phyloP scores from a whole-genome alignment of 2,329 filamentous ascomycete genomes.

The Aspergillus sp. region DNA sequence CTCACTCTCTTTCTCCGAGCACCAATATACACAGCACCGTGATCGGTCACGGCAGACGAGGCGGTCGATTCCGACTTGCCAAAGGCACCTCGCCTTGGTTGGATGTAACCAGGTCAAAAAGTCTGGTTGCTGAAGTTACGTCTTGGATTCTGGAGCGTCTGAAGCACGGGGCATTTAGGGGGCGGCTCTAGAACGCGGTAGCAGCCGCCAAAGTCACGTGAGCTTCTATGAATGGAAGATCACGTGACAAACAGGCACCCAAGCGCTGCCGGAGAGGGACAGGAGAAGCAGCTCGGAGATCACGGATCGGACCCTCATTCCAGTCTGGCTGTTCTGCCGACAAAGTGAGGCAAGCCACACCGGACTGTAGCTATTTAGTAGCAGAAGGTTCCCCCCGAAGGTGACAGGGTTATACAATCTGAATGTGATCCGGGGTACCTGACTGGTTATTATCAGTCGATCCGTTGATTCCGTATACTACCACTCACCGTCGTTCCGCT shows the following conservation, averaged over 20 bases:
- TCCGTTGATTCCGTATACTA: neutral
- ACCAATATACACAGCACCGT: neutral
- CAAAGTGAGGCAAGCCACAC: too few species aligned
- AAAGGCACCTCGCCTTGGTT: neutral
- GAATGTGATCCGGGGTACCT: neutral
- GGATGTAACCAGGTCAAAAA: neutral
- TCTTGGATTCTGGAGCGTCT: slow-evolving; percentile 5
- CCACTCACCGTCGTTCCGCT: neutral
- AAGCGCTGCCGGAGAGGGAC: neutral
- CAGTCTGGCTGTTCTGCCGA: too few species aligned
- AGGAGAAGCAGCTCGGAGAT: neutral
- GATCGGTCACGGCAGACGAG: neutral
- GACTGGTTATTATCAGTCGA: neutral
- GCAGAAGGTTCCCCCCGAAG: too few species aligned
- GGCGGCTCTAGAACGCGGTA: slow-evolving; percentile 23
- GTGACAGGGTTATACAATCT: neutral
- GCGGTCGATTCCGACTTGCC: neutral
- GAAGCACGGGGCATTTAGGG: slow-evolving; percentile 20
- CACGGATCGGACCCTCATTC: too few species aligned
- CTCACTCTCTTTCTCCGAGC: slow-evolving; percentile 8
- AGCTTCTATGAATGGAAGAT: neutral
- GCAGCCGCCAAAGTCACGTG: slow-evolving; percentile 1
- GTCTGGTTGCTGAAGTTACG: neutral
- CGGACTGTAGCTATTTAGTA: too few species aligned
- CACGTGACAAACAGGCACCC: slow-evolving; percentile 7